Evolutionary conservation across 139 green algal genomes (phyloP).

Genomic region (Raphidocelis subcapitata): DNA sequence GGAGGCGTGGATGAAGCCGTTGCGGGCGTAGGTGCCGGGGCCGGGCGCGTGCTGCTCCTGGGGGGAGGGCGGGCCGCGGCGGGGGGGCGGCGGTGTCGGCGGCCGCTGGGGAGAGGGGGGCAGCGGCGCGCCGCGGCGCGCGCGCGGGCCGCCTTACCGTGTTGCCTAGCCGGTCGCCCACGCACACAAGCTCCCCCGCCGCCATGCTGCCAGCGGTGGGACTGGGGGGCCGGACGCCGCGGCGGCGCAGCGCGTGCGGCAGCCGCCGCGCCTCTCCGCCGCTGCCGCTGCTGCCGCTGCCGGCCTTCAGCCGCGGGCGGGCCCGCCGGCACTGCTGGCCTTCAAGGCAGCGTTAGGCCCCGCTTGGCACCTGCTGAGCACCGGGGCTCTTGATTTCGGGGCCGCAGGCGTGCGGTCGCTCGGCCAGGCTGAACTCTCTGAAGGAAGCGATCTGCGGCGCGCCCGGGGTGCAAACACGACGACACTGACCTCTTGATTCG

Average conservation of each 20-base stretch:
- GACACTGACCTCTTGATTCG: no score
- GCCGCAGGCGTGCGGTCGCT: no score
- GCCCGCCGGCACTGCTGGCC: background rate
- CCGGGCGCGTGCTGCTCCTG: slow-evolving; percentile 48
- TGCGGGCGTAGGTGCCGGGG: slow-evolving; percentile 46
- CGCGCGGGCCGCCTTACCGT: slow-evolving; percentile 11
- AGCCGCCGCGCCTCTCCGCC: background rate
- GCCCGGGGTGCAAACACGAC: no score
- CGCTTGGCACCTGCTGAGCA: no score
- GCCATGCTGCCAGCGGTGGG: no score
- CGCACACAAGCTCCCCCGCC: slow-evolving; percentile 8
- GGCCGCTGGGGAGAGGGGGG: background rate
- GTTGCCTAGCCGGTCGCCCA: slow-evolving; percentile 21
- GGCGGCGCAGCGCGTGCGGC: no score
- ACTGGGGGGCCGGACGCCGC: no score
- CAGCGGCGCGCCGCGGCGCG: background rate
- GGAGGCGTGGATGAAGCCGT: slow-evolving; percentile 48
- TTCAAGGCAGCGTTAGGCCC: no score
- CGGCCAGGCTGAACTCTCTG: no score
- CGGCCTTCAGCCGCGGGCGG: background rate
- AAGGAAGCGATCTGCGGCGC: no score
- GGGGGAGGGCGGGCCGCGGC: background rate
- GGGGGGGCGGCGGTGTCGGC: background rate
- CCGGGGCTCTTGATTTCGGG: no score
- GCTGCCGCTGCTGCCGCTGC: background rate